Base-by-base conservation (phyloP, 2,329 filamentous ascomycete genomes). In the Aspergillus sp. region DNA sequence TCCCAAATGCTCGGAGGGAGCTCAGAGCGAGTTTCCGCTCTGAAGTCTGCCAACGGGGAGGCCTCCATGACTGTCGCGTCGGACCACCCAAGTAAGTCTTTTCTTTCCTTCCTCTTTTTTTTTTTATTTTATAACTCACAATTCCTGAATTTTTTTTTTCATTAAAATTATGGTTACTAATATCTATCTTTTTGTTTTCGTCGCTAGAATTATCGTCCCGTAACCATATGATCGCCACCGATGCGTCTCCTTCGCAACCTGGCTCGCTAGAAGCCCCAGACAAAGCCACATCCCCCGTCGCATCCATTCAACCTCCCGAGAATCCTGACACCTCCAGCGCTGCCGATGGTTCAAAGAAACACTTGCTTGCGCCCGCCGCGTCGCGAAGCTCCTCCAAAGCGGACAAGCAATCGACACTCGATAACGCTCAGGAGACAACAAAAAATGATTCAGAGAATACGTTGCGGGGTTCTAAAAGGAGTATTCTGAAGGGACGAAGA, bases 391-490 rank as follows among this genome's bases (percentile, higher is more conserved):
- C 68, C 7, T 65, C 66, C 26, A 66, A 62, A 49, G 54, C 56
- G 28, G 67, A 67, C 43, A 64, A 64, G 45, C 60, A 64, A 46
- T 59, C 63, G 34, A 57, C 55, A 1, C 49, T 60, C n/a, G 61
- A 65, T n/a, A 60, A 57, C 42, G 55, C 60, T 7, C 61, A 61
- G 43, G 65, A 69, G 30, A 49, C 52, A n/a, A 50, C 55, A 33
- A 56, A 61, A 29, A 62, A 67, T 49, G 64, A 62, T 41, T 58
- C 62, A 28, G 81, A 80, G 58, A 84, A 79, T 62, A 79, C 82
- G 57, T 77, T 78, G 55, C 76, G 77, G 49, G 75, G 76, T 55
- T 86, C 83, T 42, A 84, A 80, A 66, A 80, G 75, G 55, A 86
- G 82, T 67, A 80, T 83, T 57, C 68, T 80, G 46, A 81, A 76